Evolutionary conservation across 1,284 basidiomycete genomes (phyloP).

Genomic region (Rhodotorula sp.): DNA sequence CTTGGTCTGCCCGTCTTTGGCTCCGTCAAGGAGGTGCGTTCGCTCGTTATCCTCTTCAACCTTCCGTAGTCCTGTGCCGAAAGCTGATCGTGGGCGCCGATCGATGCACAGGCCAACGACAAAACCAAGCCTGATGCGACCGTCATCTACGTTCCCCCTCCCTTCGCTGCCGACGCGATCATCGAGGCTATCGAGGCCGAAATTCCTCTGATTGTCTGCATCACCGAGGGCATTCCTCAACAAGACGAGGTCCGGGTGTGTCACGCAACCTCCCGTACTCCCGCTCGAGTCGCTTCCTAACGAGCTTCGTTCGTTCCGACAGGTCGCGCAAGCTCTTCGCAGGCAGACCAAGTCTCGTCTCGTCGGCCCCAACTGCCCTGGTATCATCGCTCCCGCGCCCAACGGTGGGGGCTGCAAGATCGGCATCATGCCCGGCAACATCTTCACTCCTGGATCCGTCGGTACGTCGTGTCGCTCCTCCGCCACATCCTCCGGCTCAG

Average conservation of each 20-base stretch:
- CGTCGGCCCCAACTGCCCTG: constrained; percentile 85
- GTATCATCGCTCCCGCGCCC: constrained; percentile 84
- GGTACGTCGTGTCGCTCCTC: constrained; percentile 58
- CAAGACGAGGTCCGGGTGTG: constrained; percentile 84
- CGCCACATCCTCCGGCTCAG: neutral
- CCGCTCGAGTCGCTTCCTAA: neutral
- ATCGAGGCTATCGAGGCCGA: constrained; percentile 97
- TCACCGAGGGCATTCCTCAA: constrained; percentile 97
- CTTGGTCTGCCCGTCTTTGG: constrained; percentile 94
- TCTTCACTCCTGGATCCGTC: constrained; percentile 92
- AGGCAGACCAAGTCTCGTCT: constrained; percentile 92
- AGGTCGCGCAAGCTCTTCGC: constrained; percentile 91
- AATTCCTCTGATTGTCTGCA: constrained; percentile 91
- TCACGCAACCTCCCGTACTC: constrained; percentile 8
- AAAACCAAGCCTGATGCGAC: constrained; percentile 71
- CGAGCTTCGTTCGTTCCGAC: neutral
- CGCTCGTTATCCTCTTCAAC: neutral
- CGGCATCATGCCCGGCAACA: constrained; percentile 98
- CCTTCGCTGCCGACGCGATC: constrained; percentile 88
- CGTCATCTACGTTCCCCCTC: constrained; percentile 92
- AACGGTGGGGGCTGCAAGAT: constrained; percentile 82
- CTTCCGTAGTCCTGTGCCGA: too few relatives aligned
- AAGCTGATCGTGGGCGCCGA: neutral
- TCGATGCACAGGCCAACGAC: constrained; percentile 28
- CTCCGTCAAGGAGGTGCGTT: constrained; percentile 76